Conservation (phyloP, 371 early-diverging fungal genomes). For the Homolaphlyctis polyrhiza region DNA sequence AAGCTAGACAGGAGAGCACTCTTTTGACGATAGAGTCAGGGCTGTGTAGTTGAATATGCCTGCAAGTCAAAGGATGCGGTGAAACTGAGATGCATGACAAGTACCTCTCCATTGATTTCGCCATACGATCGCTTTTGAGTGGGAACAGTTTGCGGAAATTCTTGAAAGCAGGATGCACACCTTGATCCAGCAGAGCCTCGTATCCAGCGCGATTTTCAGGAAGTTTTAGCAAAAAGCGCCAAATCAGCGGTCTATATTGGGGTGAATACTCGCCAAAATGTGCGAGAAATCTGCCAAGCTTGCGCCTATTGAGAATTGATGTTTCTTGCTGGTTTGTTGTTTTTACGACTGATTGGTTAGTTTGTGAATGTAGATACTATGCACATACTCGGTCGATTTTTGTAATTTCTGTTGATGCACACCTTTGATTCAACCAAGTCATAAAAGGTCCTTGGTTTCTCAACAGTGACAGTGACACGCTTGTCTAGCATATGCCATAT, state of each 20-base stretch:
- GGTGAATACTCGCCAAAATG: conserved; percentile 42
- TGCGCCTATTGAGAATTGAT: conserved; percentile 22
- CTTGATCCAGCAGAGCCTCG: conserved; percentile 40
- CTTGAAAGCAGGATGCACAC: conserved; percentile 31
- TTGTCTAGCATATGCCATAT: no score
- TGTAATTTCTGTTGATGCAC: no score
- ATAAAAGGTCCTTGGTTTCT: conserved; percentile 26
- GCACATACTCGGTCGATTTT: no score
- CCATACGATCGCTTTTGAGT: conserved; percentile 35
- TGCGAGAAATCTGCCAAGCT: conserved; percentile 28
- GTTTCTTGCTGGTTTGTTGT: conserved; percentile 30
- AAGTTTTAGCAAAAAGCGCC: conserved; percentile 41
- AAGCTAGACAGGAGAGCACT: conserved; percentile 41
- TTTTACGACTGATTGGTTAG: no score
- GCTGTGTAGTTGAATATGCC: not conserved
- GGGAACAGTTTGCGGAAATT: conserved; percentile 42
- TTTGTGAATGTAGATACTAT: no score
- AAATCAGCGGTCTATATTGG: conserved; percentile 41
- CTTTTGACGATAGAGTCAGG: conserved; percentile 10
- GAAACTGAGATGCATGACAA: not conserved
- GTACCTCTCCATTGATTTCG: conserved; percentile 40
- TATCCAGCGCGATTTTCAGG: conserved; percentile 50
- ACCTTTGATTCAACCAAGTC: conserved; percentile 39
- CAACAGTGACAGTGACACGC: conserved; percentile 2
- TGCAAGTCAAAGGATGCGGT: not conserved